These are phyloP conservation scores for Iris macrosiphon DNA, from an alignment of 106 monocot species.

Conservation along the genomic window DNA sequence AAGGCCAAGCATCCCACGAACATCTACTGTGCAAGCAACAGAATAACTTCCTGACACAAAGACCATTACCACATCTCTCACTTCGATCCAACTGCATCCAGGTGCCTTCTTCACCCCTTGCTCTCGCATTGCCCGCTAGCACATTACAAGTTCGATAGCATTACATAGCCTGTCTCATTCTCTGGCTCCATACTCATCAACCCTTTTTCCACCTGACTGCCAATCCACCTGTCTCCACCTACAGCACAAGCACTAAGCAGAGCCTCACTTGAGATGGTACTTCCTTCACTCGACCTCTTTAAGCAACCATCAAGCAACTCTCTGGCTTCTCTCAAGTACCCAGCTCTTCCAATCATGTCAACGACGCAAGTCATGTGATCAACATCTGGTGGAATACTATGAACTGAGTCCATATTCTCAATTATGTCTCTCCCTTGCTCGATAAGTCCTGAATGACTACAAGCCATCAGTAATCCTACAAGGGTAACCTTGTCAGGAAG, in stretches of 20 bases:
- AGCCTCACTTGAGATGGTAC: constrained; percentile 14
- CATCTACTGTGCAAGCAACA: constrained; percentile 7
- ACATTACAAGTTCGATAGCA: constrained; percentile 73
- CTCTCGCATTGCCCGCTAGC: constrained; percentile 43
- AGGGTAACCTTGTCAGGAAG: constrained; percentile 54
- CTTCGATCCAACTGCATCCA: constrained; percentile 83
- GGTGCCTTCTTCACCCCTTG: constrained; percentile 52
- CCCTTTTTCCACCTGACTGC: constrained; percentile 26
- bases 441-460: constrained; percentile 57
- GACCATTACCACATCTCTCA: constrained; percentile 23
- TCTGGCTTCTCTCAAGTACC: constrained; percentile 21
- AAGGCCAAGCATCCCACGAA: constrained; percentile 7
- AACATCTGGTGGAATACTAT: constrained; percentile 24
- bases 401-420: constrained; percentile 21
- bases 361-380: constrained; percentile 48
- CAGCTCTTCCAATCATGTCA: constrained; percentile 59
- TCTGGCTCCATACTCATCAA: constrained; percentile 28
- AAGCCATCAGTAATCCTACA: constrained; percentile 49
- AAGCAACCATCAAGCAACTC: constrained; percentile 13
- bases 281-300: not conserved
- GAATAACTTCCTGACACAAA: constrained; percentile 36
- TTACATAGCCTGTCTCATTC: constrained; percentile 56
- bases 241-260: constrained; percentile 34
- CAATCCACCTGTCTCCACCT: constrained; percentile 14
- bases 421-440: constrained; percentile 34